Base-by-base conservation (phyloP, 176 grass and related monocot species). In the Rhynchospora pubera region DNA sequence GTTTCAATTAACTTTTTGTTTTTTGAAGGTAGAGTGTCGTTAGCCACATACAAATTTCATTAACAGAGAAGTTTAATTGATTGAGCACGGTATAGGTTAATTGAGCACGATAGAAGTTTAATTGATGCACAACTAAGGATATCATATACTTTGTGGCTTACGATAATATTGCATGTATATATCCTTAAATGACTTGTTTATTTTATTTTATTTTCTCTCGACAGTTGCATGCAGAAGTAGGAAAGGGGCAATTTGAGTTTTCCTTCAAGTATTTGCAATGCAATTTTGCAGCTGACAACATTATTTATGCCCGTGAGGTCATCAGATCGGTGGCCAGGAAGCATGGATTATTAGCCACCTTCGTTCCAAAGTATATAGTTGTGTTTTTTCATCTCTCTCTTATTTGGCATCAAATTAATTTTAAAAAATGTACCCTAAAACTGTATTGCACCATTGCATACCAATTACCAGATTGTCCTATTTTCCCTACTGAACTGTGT, bases 221-320 rank as follows among this genome's bases (percentile, higher is more conserved):
- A 50, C 84, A 98, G 95, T 68, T 98, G 70, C 95, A 98, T 91
- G 95, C 95, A 68, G 95, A 98, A 85, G 7, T 88, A 85, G 92
- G 95, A 57, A 92, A 98, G 78, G 92, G 95, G 12, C 92, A 98
- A 52, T 98, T 98, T 79, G 95, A 98, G 84, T 45, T 98, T 79
- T 87, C 95, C 82, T 76, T 98, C 42, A 91, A 92, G 87, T 90
- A 98, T 86, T 78, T 87, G 70, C 55, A 85, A 39, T 93, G 88
- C 78, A 94, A 71, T 88, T 84, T 98, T 85, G 95, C 95, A 26
- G 95, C 92, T 88, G 95, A 98, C 72, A 94, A 93, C 51, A 84
- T 98, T 62, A 93, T 98, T 80, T 98, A 94, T 85, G 87, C 89
- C 61, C 90, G 92, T 71, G 95, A 98, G 84, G 90, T 89, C 69